Conservation (phyloP, 2,329 filamentous ascomycete genomes). For the Fusarium setosum region DNA sequence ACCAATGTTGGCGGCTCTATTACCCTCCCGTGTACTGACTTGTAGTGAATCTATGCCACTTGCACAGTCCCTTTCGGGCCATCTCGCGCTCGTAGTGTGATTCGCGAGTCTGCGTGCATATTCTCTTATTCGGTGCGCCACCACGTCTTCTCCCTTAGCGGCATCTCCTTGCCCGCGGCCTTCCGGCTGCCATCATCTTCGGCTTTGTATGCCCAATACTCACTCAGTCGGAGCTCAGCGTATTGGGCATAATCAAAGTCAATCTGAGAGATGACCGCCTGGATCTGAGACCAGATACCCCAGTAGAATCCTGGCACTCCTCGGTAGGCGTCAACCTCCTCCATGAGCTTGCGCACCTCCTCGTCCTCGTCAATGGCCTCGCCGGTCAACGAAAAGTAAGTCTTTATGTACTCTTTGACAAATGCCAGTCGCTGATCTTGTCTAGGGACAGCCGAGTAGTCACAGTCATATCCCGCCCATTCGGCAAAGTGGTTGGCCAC, state of each 20-base stretch:
- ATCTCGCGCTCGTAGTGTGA: neutral
- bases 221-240: constrained; percentile 84
- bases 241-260: constrained; percentile 97
- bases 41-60: constrained; percentile 13
- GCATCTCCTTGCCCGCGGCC: constrained; percentile 66
- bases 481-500: constrained; percentile 98
- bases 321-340: constrained; percentile 87
- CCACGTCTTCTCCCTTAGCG: constrained; percentile 85
- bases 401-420: constrained; percentile 82
- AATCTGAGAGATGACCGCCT: constrained; percentile 93
- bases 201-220: constrained; percentile 93
- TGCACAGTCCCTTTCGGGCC: constrained; percentile 19
- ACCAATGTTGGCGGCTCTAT: constrained; percentile 10
- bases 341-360: constrained; percentile 76
- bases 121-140: constrained; percentile 51
- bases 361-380: constrained; percentile 62
- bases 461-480: constrained; percentile 97
- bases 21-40: constrained; percentile 13
- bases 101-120: neutral
- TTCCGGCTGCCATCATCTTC: constrained; percentile 73
- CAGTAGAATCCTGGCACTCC: constrained; percentile 90
- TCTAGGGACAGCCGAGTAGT: constrained; percentile 85
- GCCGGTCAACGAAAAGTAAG: constrained; percentile 71
- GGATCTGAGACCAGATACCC: constrained; percentile 97
- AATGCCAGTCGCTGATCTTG: constrained; percentile 81